phyloP scores from a whole-genome alignment of 1,284 basidiomycete genomes.

The Sporisorium iseilematis-ciliati region DNA sequence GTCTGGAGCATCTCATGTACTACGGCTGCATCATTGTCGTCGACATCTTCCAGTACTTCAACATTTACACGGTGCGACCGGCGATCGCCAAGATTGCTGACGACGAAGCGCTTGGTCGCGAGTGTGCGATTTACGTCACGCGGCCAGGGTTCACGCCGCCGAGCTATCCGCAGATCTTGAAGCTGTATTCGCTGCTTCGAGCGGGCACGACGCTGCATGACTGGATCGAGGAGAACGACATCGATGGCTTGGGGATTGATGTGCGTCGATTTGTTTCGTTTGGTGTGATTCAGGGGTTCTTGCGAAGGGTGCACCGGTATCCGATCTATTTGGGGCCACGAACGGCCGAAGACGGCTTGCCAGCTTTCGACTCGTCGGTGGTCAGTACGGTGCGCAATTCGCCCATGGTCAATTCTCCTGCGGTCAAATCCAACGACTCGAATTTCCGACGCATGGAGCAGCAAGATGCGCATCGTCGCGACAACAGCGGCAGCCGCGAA shows the following conservation, averaged over 20 bases:
- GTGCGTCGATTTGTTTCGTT: conserved; percentile 95
- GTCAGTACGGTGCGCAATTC: conserved; percentile 41
- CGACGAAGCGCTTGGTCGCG: conserved; percentile 82
- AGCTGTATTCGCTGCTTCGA: conserved; percentile 86
- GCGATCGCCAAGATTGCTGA: conserved; percentile 86
- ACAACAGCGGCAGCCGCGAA: conserved; percentile 50
- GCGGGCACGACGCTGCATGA: conserved; percentile 85
- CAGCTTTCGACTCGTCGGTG: conserved; percentile 23
- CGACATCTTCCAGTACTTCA: conserved; percentile 93
- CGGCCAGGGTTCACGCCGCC: conserved; percentile 74
- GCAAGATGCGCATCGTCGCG: conserved; percentile 8
- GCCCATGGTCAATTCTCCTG: conserved; percentile 35
- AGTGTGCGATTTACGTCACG: conserved; percentile 90
- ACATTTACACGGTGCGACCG: conserved; percentile 91
- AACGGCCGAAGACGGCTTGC: conserved; percentile 12
- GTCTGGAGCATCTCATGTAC: conserved; percentile 93
- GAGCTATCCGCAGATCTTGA: conserved; percentile 75
- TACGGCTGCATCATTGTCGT: conserved; percentile 96
- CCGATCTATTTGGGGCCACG: conserved; percentile 76
- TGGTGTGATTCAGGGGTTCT: conserved; percentile 98
- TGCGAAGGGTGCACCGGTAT: conserved; percentile 91
- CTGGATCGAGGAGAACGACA: conserved; percentile 85
- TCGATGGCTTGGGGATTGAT: conserved; percentile 79
- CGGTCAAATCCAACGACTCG: conserved; percentile 18
- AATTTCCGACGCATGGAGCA: conserved; percentile 6